Evolutionary conservation across 2,329 filamentous ascomycete species (phyloP), one percentile per base, ranked within the genome.

Genomic region (Teratosphaeriaceae sp.): DNA sequence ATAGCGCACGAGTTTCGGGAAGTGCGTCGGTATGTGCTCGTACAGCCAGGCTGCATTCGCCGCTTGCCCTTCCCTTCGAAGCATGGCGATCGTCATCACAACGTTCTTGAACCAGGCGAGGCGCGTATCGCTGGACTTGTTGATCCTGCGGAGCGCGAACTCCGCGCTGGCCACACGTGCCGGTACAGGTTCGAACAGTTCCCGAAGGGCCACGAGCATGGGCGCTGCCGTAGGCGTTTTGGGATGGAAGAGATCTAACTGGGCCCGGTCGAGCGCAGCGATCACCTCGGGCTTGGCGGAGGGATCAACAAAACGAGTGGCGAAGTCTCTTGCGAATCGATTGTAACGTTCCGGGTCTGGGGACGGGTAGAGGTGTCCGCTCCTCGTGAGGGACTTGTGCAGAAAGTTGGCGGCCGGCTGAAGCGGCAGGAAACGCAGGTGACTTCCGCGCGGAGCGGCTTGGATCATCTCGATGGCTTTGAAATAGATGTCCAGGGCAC

Each of bases 401-500:
- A 34, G 11, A n/a, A 34, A 3, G 3, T 12, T 20, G 18, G 4
- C 15, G 9, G 15, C 15, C 20, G 31, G n/a, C 3, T 34, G 6
- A n/a, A 34, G 9, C 6, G 31, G 31, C 20, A 34, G 31, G 8
- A 9, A 34, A n/a, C 18, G 11, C 31, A 34, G 18, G 15, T 34
- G 31, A 19, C 8, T 5, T 3, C 31, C 31, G 15, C 8, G 9
- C 6, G 3, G 18, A 15, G 31, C 8, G 3, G 9, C 15, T 9
- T 34, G 15, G 20, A n/a, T n/a, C 3, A 34, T n/a, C 3, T 3
- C 11, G 31, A 18, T 19, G 3, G 50, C 54, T 23, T 40, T 39
- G 39, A 46, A 42, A 21, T 43, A 48, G 1, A 41, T 21, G 22
- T 52, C 49, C 18, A 57, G 16, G 5, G 50, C 53, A 11, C 34